A percentile compares a stretch with the other conserved stretches of the same genome.
Evolutionary conservation across 768 basidiomycete species (phyloP).

Genomic region (Calocybe cyanea): DNA sequence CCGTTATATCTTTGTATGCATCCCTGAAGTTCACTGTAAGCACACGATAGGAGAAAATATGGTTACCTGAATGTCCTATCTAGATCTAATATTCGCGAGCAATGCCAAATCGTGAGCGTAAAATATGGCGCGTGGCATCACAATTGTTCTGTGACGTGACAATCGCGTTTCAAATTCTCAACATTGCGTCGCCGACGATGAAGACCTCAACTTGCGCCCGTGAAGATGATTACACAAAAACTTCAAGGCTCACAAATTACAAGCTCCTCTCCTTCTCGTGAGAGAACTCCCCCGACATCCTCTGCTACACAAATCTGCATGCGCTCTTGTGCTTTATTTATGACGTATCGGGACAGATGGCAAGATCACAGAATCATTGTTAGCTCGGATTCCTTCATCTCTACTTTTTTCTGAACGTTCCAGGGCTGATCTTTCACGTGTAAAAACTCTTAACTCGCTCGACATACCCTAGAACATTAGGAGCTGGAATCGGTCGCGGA

Average conservation of each 20-base stretch:
- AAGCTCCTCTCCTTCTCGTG: neutral
- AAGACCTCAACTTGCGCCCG: constrained; percentile 27
- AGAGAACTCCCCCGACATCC: constrained; percentile 1
- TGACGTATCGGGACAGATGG: neutral
- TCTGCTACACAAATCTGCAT: neutral
- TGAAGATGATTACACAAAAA: constrained; percentile 27
- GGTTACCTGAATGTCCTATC: no score
- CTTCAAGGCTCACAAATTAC: neutral
- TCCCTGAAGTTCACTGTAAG: no score
- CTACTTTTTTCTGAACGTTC: constrained; percentile 59
- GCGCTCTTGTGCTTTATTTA: no score
- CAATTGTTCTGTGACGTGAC: neutral
- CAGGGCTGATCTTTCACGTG: constrained; percentile 50
- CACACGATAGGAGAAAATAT: no score
- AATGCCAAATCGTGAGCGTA: no score
- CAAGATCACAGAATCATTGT: no score
- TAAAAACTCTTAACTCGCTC: constrained; percentile 53
- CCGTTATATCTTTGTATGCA: no score
- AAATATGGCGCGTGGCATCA: neutral
- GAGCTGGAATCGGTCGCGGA: constrained; percentile 56
- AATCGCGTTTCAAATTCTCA: neutral
- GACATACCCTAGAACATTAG: constrained; percentile 47
- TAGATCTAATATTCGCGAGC: no score
- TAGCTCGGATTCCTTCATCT: constrained; percentile 26
- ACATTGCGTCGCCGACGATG: constrained; percentile 1